phyloP scores from a whole-genome alignment of 1,284 basidiomycete species.

The Fistulina hepatica region DNA sequence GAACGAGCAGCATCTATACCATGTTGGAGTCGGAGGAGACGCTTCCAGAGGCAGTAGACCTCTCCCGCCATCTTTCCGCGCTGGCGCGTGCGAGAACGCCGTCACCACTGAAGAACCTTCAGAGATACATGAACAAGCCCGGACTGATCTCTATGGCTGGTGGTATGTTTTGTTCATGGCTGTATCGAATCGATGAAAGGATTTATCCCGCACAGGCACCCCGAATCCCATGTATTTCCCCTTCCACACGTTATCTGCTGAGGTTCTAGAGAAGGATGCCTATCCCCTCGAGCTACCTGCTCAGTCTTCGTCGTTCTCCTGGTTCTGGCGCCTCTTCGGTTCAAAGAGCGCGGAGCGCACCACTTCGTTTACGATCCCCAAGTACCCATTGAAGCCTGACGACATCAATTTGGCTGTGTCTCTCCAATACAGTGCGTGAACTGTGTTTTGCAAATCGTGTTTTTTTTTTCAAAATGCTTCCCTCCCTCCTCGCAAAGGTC shows the following conservation, averaged over 20 bases:
- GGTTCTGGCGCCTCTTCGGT: conserved; percentile 61
- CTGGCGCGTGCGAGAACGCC: conserved; percentile 39
- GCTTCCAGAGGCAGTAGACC: conserved; percentile 32
- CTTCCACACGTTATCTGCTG: conserved; percentile 43
- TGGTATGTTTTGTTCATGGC: conserved; percentile 27
- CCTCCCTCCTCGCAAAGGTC: conserved; percentile 24
- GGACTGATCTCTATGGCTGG: conserved; percentile 48
- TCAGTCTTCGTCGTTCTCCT: conserved; percentile 33
- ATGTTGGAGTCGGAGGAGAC: not conserved
- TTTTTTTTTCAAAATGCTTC: conserved; percentile 8
- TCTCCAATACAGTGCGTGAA: conserved; percentile 49
- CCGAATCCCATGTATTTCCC: conserved; percentile 57
- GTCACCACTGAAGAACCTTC: conserved; percentile 57
- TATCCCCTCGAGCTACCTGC: conserved; percentile 24
- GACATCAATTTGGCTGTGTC: conserved; percentile 55
- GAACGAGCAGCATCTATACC: too few species aligned
- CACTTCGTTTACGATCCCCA: conserved; percentile 46
- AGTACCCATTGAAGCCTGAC: conserved; percentile 36
- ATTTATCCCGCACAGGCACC: conserved; percentile 30
- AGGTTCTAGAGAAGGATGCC: conserved; percentile 26
- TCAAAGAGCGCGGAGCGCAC: conserved; percentile 34
- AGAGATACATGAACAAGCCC: conserved; percentile 41
- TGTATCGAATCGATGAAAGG: not conserved
- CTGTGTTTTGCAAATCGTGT: not conserved
- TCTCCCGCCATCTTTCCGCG: conserved; percentile 32